A percentile compares a stretch with the other conserved stretches of the same genome.
These are phyloP conservation scores for Mucor plumbeus DNA, from an alignment of 371 early-diverging fungal genomes.

Conservation along the genomic window DNA sequence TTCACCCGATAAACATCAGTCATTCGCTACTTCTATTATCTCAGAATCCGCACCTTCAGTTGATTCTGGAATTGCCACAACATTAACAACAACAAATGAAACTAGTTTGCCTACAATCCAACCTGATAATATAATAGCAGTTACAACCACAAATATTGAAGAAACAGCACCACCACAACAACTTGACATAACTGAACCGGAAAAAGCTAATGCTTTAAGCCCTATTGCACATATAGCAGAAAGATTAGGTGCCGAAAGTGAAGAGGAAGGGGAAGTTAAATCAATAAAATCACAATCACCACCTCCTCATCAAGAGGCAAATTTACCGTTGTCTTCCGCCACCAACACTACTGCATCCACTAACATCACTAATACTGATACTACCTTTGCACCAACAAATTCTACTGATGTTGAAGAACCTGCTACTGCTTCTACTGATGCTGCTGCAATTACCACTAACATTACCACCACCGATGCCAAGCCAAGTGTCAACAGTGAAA, in stretches of 20 bases:
- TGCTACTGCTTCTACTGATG: not conserved
- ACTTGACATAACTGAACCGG: not conserved
- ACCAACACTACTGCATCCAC: not conserved
- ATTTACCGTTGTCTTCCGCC: slow-evolving; percentile 2
- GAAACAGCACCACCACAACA: not conserved
- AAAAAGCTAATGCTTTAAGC: not conserved
- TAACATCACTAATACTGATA: not conserved
- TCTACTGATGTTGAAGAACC: not conserved
- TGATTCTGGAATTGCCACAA: not conserved
- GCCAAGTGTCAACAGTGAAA: not conserved
- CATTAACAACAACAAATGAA: not conserved
- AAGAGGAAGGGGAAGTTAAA: slow-evolving; percentile 51
- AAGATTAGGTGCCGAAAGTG: slow-evolving; percentile 36
- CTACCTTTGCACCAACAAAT: not conserved
- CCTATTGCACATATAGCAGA: not conserved
- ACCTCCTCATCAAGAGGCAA: slow-evolving; percentile 17
- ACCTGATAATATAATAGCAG: not conserved
- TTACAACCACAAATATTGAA: not conserved
- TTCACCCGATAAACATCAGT: not conserved
- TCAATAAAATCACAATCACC: slow-evolving; percentile 39
- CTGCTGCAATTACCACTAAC: not conserved
- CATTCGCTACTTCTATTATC: not conserved
- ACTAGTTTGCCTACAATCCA: not conserved
- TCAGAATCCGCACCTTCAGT: not conserved
- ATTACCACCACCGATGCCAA: not conserved